A percentile compares a stretch with the other conserved stretches of the same genome.
These are phyloP conservation scores for Triticum monococcum DNA, from an alignment of 176 grass and related monocot species.

Conservation along the genomic window DNA sequence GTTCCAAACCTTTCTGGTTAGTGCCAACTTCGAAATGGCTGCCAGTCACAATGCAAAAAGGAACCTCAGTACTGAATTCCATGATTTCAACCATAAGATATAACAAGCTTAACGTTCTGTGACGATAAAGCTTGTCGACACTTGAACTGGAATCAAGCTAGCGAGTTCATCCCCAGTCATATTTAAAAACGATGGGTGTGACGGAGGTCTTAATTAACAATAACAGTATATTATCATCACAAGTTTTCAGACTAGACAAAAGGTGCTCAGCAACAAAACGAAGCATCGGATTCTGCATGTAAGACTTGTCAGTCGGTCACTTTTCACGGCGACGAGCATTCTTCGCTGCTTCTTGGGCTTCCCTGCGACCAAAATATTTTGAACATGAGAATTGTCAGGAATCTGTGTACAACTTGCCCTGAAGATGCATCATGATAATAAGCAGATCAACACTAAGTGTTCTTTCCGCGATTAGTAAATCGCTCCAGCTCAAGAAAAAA, in stretches of 20 bases:
- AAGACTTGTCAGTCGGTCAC: not conserved
- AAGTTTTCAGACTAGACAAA: not conserved
- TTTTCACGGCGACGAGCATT: not conserved
- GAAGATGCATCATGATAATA: not conserved
- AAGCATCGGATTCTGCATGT: not conserved
- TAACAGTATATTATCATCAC: not conserved
- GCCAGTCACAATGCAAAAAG: not conserved
- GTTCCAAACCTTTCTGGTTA: too few species aligned
- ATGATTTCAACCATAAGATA: not conserved
- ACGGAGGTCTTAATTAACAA: too few species aligned
- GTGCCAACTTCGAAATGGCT: too few species aligned
- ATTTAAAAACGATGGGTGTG: not conserved
- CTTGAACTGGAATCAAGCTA: not conserved
- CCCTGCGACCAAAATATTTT: not conserved
- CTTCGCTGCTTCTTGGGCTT: not conserved
- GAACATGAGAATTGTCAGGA: not conserved
- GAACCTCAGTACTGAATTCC: not conserved
- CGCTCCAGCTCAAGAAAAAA: not conserved
- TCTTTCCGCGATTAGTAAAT: not conserved
- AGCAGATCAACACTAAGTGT: not conserved
- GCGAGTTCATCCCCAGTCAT: not conserved
- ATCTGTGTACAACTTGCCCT: not conserved
- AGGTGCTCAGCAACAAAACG: not conserved
- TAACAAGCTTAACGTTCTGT: not conserved
- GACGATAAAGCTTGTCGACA: not conserved